A percentile compares a stretch with the other conserved stretches of the same genome.
phyloP scores from a whole-genome alignment of 2,329 filamentous ascomycete species.

The Botryotinia globosa region DNA sequence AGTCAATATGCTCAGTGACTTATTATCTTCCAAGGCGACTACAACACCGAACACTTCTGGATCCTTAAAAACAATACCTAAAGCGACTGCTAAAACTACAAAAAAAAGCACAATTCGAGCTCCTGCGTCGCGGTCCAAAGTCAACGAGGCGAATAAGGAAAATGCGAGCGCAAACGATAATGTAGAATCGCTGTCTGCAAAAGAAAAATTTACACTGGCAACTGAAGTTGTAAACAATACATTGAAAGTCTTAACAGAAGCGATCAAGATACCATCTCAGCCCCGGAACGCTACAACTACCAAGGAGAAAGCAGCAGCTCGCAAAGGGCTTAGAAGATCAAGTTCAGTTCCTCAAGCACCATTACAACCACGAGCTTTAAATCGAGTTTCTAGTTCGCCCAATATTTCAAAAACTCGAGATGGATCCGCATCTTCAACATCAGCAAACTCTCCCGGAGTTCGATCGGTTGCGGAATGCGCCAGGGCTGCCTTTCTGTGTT shows the following conservation, averaged over 20 bases:
- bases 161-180: slow-evolving; percentile 37
- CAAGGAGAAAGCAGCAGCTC: slow-evolving; percentile 43
- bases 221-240: slow-evolving; percentile 71
- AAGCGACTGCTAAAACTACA: slow-evolving; percentile 20
- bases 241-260: slow-evolving; percentile 66
- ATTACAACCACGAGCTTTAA: slow-evolving; percentile 58
- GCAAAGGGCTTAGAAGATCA: slow-evolving; percentile 51
- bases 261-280: slow-evolving; percentile 49
- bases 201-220: slow-evolving; percentile 65
- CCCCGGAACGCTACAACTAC: slow-evolving; percentile 29
- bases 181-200: slow-evolving; percentile 47
- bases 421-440: slow-evolving; percentile 42
- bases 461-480: slow-evolving; percentile 57
- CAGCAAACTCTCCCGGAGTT: slow-evolving; percentile 35
- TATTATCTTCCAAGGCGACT: slow-evolving; percentile 44
- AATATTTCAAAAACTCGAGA: slow-evolving; percentile 46
- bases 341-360: slow-evolving; percentile 58
- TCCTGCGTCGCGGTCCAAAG: slow-evolving; percentile 27
- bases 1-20: slow-evolving; percentile 45
- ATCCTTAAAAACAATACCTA: slow-evolving; percentile 17
- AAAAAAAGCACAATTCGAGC: slow-evolving; percentile 21
- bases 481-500: slow-evolving; percentile 61
- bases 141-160: slow-evolving; percentile 28
- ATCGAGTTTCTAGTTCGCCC: slow-evolving; percentile 59
- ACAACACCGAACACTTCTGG: slow-evolving; percentile 21